Evolutionary conservation across 2,329 filamentous ascomycete genomes (phyloP).

Genomic region (Ophiostoma sp.): DNA sequence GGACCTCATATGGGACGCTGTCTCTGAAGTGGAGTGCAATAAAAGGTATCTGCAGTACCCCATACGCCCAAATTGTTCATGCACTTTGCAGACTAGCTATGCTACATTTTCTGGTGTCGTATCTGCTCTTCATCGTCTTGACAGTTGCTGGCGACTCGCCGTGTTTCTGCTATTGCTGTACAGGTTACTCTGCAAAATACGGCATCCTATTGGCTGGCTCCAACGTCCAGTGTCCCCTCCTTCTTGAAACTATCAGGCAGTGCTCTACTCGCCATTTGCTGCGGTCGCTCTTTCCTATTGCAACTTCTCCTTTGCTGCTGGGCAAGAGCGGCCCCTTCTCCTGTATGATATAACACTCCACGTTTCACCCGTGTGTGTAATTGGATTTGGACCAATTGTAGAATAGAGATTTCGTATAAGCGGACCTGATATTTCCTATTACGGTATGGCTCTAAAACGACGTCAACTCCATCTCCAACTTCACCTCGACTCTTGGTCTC

Average conservation of each 20-base stretch:
- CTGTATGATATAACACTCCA: conserved; percentile 11
- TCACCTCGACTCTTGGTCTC: neutral
- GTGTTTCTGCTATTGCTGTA: neutral
- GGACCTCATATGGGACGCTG: neutral
- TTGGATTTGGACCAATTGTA: neutral
- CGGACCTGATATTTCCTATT: neutral
- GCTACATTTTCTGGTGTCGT: neutral
- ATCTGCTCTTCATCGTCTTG: neutral
- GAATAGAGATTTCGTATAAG: neutral
- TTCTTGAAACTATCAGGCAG: conserved; percentile 1
- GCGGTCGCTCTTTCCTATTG: neutral
- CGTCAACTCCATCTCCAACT: neutral
- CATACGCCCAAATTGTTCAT: neutral
- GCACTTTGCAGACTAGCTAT: neutral
- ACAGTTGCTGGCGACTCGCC: neutral
- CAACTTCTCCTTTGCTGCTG: neutral
- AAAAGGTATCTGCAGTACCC: neutral
- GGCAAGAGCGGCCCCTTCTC: conserved; percentile 14
- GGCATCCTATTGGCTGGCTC: neutral
- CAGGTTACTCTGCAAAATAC: neutral
- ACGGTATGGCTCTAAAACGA: conserved; percentile 1
- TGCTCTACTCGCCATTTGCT: neutral
- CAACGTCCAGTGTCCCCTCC: neutral
- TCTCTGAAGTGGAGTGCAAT: conserved; percentile 2
- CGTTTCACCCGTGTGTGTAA: conserved; percentile 19